phyloP scores from a whole-genome alignment of 805 yeast species.

The Kodamaea lidongshanica region DNA sequence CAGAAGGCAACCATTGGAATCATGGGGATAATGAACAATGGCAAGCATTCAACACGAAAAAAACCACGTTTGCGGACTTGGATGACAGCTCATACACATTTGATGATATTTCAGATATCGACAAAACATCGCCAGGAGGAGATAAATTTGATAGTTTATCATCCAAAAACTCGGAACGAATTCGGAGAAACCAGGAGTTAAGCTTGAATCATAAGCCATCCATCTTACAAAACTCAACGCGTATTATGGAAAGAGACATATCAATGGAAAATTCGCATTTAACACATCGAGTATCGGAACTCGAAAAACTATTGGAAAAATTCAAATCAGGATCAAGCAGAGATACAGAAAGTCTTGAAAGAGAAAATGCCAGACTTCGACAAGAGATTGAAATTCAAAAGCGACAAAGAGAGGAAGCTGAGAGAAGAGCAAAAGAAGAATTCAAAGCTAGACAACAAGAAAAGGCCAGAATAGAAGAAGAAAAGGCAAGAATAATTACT shows the following conservation, averaged over 20 bases:
- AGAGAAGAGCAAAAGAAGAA: not conserved
- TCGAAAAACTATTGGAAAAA: conserved; percentile 13
- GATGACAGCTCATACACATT: conserved; percentile 27
- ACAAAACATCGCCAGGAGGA: conserved; percentile 1
- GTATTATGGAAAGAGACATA: conserved; percentile 5
- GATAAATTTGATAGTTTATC: conserved; percentile 4
- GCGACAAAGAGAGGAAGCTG: too few species aligned
- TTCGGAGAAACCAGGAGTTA: conserved; percentile 2
- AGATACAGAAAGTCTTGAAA: conserved; percentile 13
- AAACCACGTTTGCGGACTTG: conserved; percentile 4
- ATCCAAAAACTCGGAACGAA: conserved; percentile 1
- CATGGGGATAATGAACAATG: too few species aligned
- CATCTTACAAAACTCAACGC: conserved; percentile 9
- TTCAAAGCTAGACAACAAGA: too few species aligned
- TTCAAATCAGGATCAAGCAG: conserved; percentile 7
- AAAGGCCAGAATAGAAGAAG: too few species aligned
- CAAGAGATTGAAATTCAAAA: conserved; percentile 8
- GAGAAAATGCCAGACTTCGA: conserved; percentile 12
- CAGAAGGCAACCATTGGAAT: too few species aligned
- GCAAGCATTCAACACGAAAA: too few species aligned
- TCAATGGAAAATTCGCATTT: conserved; percentile 3
- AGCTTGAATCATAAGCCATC: conserved; percentile 9
- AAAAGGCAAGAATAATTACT: too few species aligned
- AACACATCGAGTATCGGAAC: conserved; percentile 8
- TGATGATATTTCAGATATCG: conserved; percentile 21